Base-by-base conservation (phyloP, 768 basidiomycete species). In the Crassisporium funariophilum region DNA sequence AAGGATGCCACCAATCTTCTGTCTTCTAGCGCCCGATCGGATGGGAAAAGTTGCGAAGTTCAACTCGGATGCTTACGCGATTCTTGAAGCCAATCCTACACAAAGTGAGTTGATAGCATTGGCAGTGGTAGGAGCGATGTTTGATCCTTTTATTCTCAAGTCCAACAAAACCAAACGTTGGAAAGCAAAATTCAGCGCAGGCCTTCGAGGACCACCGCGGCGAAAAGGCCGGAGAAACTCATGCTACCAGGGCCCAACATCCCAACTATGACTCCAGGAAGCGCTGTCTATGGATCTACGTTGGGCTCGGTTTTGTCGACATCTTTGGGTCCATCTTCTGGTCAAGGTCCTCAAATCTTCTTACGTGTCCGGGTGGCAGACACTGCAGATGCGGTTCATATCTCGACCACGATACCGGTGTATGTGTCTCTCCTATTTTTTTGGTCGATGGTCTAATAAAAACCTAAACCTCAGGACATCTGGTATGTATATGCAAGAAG, bases 401-500 rank as follows among this genome's bases (percentile, higher is more conserved):
- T 92, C 38, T 91, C 83, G 0, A 95, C 92, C 0, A 95, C 93
- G 0, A 91, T 97, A 56, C 86, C 86, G 27, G 93, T 92, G 91
- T 95, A 77, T 44, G 90, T 73, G n/a, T 23, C 4, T 0, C 8
- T 19, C 7, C 22, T 20, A 31, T 23, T 2, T 31, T 34, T 27
- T 22, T 15, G 35, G 3, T 39, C 50, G 21, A 7, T 37, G 39
- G 19, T 23, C 16, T 23, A 34, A n/a, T 19, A 23, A 6, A n/a
- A 11, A 21, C 13, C 25, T 52, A 38, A 47, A 29, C 8, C 7
- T 25, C 25, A 91, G 87, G 4, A 84, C 92, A 7, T 84, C 90
- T 11, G 92, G 90, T 7, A 97, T 93, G 86, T 98, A 98, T 64
- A 88, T 98, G 82, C 93, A 95, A 57, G 95, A 98, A 65, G 91